These are phyloP conservation scores for Solanum phureja DNA, from an alignment of 257 asterid genomes.

Conservation along the genomic window DNA sequence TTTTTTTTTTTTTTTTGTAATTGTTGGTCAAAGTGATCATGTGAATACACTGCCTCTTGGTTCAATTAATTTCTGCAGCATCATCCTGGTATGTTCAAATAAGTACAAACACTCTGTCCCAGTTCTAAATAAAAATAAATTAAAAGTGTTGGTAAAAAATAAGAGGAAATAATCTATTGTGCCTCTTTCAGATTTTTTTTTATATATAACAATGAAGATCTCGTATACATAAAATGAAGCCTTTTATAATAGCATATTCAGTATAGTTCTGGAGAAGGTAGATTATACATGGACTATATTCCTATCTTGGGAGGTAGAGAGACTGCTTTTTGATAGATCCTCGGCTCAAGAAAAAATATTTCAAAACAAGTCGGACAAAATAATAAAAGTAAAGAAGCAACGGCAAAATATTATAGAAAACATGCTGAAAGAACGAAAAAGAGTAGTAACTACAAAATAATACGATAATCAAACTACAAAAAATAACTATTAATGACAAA, in stretches of 20 bases:
- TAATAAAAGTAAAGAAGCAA: not conserved
- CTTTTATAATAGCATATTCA: not conserved
- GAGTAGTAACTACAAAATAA: not conserved
- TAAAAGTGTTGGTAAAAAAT: too few species aligned
- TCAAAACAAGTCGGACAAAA: not conserved
- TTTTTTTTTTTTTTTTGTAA: not conserved
- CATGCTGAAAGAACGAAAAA: not conserved
- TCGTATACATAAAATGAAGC: not conserved
- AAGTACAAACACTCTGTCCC: not conserved
- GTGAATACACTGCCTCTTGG: not conserved
- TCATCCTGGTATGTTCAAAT: not conserved
- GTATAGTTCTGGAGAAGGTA: not conserved
- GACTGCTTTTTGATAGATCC: not conserved
- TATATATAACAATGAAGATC: not conserved
- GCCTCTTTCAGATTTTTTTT: not conserved
- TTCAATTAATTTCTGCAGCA: not conserved
- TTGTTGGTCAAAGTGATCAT: not conserved
- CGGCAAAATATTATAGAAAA: not conserved
- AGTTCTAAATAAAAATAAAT: not conserved
- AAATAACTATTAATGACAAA: not conserved
- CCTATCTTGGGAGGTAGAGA: not conserved
- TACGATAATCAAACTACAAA: not conserved
- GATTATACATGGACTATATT: rapidly evolving
- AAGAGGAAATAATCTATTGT: not conserved
- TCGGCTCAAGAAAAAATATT: not conserved